Evolutionary conservation across 805 yeast genomes (phyloP).

Genomic region (Teunomyces atbi): DNA sequence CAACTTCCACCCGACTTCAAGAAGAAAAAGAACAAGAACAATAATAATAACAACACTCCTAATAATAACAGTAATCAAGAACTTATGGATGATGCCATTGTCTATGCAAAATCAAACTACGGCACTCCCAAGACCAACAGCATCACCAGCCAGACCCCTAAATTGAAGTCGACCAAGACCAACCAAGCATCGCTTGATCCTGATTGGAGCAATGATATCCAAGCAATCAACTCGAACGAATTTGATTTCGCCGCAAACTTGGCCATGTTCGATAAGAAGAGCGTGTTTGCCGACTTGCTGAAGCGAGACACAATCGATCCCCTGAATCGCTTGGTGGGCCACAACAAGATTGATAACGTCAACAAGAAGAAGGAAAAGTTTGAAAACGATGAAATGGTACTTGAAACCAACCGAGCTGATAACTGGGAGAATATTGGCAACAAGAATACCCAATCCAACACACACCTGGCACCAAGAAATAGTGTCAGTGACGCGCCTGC

Average conservation of each 20-base stretch:
- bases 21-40: conserved; percentile 11
- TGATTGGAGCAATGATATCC: conserved; percentile 48
- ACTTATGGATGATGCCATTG: conserved; percentile 27
- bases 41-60: conserved; percentile 14
- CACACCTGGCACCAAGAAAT: neutral
- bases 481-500: neutral
- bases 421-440: conserved; percentile 52
- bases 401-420: conserved; percentile 42
- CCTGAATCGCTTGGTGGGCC: conserved; percentile 66
- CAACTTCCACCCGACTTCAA: conserved; percentile 45
- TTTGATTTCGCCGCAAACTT: conserved; percentile 85
- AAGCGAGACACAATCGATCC: conserved; percentile 61
- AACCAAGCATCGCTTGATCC: conserved; percentile 25
- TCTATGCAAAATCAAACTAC: conserved; percentile 18
- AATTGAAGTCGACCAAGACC: neutral
- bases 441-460: conserved; percentile 14
- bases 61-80: conserved; percentile 12
- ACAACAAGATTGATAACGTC: conserved; percentile 50
- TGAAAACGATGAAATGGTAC: conserved; percentile 73
- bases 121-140: conserved; percentile 5
- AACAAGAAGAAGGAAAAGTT: conserved; percentile 46
- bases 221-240: conserved; percentile 56
- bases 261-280: conserved; percentile 75
- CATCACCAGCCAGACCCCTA: conserved; percentile 5
- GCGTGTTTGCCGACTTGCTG: conserved; percentile 76